phyloP scores from a whole-genome alignment of 1,284 basidiomycete genomes.

The Anthracocystis setariae region DNA sequence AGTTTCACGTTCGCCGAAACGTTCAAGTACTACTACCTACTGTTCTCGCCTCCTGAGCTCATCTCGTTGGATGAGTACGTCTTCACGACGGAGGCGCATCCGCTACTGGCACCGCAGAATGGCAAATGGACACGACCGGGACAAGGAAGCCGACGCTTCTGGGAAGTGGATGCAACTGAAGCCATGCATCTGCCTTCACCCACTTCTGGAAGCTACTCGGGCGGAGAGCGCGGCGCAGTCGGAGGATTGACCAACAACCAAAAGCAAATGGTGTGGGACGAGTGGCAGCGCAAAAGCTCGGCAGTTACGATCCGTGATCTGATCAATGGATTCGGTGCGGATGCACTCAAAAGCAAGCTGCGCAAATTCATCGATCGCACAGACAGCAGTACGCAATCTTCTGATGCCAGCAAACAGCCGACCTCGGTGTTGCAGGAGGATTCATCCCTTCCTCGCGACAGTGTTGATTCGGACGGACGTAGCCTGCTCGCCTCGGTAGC shows the following conservation, averaged over 20 bases:
- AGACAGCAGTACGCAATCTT: conserved; percentile 1
- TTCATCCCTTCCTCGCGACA: not conserved
- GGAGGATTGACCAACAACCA: conserved; percentile 63
- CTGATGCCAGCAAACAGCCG: not conserved
- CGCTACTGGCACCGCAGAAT: conserved; percentile 57
- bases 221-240: conserved; percentile 54
- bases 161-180: conserved; percentile 27
- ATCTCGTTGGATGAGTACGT: conserved; percentile 73
- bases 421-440: not conserved
- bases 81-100: conserved; percentile 70
- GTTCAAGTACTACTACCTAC: conserved; percentile 69
- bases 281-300: conserved; percentile 43
- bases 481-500: conserved; percentile 20
- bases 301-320: conserved; percentile 31
- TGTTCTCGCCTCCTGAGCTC: conserved; percentile 71
- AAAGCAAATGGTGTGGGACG: conserved; percentile 49
- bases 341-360: conserved; percentile 36
- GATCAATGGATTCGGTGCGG: conserved; percentile 33
- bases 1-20: conserved; percentile 73
- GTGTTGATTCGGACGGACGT: not conserved
- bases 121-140: conserved; percentile 55
- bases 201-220: conserved; percentile 40
- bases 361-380: conserved; percentile 30
- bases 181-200: conserved; percentile 33
- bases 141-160: conserved; percentile 52